Evolutionary conservation across 805 yeast species (phyloP), one percentile per base, ranked within the genome.

Genomic region (Lachancea thermotolerans): DNA sequence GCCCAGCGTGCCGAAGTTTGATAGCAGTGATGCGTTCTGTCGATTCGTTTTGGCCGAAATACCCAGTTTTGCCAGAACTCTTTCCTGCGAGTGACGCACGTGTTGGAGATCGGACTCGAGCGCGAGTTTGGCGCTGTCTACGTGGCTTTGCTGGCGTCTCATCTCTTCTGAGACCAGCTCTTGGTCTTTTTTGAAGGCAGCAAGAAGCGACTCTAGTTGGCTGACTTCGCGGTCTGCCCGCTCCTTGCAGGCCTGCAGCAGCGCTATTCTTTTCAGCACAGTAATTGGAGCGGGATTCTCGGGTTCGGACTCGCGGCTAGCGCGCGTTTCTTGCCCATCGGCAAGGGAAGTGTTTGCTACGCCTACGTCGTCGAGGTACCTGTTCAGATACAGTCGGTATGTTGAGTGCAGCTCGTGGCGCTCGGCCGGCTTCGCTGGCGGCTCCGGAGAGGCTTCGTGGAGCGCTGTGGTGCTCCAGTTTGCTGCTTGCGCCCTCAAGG

Each of bases 341-440:
- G 48, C 50, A 36, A 58, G 41, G 1, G 59, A 43, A 2, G 64
- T 58, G 37, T 58, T 53, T 1, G 41, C 35, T 4, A 53, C 49
- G 1, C 64, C 64, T 5, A 59, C 55, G 16, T 55, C 27, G 31
- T 54, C 58, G 36, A 60, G 53, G 42, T 62, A 62, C 15, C 45
- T 41, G 39, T 59, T 49, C 49, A 62, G 36, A 4, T 36, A 11
- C 2, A 42, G 27, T 18, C 59, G 54, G 46, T 62, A 57, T 2
- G 56, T 47, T 31, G 39, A 39, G 15, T 55, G 45, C 12, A 44
- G 12, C 50, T 41, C 7, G 44, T 30, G n/a, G 30, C 41, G 11
- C 17, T 28, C 11, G 29, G 8, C 12, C 4, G n/a, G 9, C 25
- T 12, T 10, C 21, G 21, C 37, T 10, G n/a, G 41, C 10, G 41